These are phyloP conservation scores for Nectriaceae sp. DNA, from an alignment of 2,329 filamentous ascomycete genomes.

Conservation along the genomic window DNA sequence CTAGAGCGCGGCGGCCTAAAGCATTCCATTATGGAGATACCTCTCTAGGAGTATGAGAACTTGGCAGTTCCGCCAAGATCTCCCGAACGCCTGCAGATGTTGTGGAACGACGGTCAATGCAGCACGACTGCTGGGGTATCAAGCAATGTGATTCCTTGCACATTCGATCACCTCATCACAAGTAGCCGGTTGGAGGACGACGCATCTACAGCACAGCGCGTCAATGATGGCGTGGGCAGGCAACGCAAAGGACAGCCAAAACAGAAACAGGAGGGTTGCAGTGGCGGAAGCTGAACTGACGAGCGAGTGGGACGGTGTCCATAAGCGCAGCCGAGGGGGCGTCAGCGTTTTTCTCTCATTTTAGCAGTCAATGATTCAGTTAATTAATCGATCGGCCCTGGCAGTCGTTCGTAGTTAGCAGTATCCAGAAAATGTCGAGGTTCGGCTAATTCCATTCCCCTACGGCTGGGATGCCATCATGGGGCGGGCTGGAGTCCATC, in stretches of 20 bases:
- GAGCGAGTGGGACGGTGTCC: slow-evolving; percentile 3
- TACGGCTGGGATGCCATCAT: slow-evolving; percentile 24
- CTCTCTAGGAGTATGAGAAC: too few species aligned
- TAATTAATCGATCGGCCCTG: too few species aligned
- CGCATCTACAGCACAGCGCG: too few species aligned
- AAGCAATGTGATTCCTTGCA: neutral
- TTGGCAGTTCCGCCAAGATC: slow-evolving; percentile 8
- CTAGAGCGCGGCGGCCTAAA: neutral
- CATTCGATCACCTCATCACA: neutral
- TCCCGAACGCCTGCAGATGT: slow-evolving; percentile 4
- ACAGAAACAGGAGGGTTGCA: neutral
- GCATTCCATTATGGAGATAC: neutral
- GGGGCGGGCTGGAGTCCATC: slow-evolving; percentile 6
- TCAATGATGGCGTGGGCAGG: neutral
- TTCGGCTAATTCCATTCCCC: too few species aligned
- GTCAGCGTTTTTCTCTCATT: too few species aligned
- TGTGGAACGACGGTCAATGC: slow-evolving; percentile 1
- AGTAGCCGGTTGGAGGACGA: neutral
- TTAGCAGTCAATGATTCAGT: too few species aligned
- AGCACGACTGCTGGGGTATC: neutral
- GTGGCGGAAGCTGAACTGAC: slow-evolving; percentile 2
- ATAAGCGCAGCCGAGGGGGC: too few species aligned
- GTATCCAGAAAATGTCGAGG: too few species aligned
- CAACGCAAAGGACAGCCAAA: neutral
- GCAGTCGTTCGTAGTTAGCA: too few species aligned